phyloP scores from a whole-genome alignment of 257 asterid species.

The Scutellaria barbata region DNA sequence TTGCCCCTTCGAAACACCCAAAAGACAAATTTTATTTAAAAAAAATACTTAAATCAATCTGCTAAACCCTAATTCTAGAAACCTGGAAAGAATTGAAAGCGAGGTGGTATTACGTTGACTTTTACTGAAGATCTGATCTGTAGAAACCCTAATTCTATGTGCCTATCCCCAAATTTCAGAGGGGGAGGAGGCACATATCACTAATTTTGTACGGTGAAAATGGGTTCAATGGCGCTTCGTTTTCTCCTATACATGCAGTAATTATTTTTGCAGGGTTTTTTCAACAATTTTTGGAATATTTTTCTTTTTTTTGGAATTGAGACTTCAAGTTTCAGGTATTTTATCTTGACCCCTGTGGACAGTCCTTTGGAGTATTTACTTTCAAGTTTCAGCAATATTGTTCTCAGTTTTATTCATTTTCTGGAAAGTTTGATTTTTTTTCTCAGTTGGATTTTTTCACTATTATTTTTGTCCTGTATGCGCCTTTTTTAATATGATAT shows the following conservation, averaged over 20 bases:
- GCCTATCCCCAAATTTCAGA: slow-evolving; percentile 48
- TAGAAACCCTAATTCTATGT: slow-evolving; percentile 41
- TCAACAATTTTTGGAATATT: background rate
- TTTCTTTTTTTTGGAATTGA: background rate
- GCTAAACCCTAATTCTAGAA: slow-evolving; percentile 35
- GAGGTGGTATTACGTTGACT: slow-evolving; percentile 34
- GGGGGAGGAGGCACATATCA: slow-evolving; percentile 31
- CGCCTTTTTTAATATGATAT: no score
- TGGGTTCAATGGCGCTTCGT: background rate
- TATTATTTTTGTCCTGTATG: no score
- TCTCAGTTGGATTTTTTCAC: background rate
- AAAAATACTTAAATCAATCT: slow-evolving; percentile 17
- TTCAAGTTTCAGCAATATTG: background rate
- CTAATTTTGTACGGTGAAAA: background rate
- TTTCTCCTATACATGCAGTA: background rate
- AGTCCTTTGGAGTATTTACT: background rate
- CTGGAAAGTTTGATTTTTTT: background rate
- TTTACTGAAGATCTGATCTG: slow-evolving; percentile 47
- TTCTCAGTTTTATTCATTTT: background rate
- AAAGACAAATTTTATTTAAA: background rate
- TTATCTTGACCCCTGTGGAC: slow-evolving; percentile 13
- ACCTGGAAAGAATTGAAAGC: slow-evolving; percentile 17
- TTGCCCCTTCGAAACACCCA: slow-evolving; percentile 9
- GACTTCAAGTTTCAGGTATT: slow-evolving; percentile 3
- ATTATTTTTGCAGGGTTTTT: background rate